Conservation (phyloP, 164 flowering plant species). For the Malania oleifera region DNA sequence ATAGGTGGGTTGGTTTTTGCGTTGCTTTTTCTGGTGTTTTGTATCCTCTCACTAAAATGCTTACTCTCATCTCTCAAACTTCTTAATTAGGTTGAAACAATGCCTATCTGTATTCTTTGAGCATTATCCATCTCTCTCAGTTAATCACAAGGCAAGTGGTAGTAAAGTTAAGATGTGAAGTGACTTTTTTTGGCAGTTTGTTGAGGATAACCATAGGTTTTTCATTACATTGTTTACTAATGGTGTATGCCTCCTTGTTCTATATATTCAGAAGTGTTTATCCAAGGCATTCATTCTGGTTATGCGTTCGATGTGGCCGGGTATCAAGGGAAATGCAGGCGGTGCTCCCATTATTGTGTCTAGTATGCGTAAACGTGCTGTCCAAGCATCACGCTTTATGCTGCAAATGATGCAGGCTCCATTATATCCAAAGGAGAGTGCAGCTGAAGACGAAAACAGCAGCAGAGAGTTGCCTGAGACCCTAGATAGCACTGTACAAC, state of each 20-base stretch:
- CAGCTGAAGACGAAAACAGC: conserved; percentile 24
- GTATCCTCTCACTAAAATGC: not conserved
- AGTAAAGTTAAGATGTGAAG: not conserved
- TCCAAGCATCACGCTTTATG: conserved; percentile 91
- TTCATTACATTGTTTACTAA: not conserved
- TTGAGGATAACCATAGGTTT: not conserved
- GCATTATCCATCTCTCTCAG: conserved; percentile 82
- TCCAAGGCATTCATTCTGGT: conserved; percentile 81
- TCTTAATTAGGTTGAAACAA: conserved; percentile 68
- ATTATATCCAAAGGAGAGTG: conserved; percentile 40
- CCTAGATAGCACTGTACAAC: conserved; percentile 15
- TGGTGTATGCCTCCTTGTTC: not conserved
- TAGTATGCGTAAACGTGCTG: conserved; percentile 75
- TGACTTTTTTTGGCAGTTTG: not conserved
- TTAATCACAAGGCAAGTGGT: conserved; percentile 70
- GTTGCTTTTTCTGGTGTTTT: not conserved
- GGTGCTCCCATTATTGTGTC: conserved; percentile 62
- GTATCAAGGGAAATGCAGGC: conserved; percentile 58
- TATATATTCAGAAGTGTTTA: conserved; percentile 56
- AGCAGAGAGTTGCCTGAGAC: conserved; percentile 24
- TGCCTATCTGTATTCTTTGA: conserved; percentile 94
- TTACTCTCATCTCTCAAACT: not conserved
- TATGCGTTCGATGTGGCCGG: conserved; percentile 93
- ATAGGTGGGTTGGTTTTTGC: conserved; percentile 35
- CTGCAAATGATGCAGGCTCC: conserved; percentile 95